Conservation (phyloP, 345 rosid species). For the Angophora floribunda region DNA sequence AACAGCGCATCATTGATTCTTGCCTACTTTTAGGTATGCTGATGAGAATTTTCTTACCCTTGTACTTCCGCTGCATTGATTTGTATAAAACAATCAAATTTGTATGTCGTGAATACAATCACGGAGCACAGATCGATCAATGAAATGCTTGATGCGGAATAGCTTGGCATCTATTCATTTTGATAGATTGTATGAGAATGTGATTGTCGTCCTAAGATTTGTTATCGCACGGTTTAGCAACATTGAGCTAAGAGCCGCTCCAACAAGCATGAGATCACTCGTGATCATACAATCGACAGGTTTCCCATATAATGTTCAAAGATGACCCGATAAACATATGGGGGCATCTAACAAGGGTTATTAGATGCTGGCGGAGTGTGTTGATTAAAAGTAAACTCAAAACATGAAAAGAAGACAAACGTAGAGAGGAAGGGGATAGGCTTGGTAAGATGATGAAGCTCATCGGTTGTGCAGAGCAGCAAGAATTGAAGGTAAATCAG, state of each 20-base stretch:
- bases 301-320: not conserved
- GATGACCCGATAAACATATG: not conserved
- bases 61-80: not conserved
- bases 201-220: not conserved
- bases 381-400: not conserved
- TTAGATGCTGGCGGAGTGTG: not conserved
- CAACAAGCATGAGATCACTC: not conserved
- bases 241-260: not conserved
- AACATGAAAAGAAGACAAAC: not conserved
- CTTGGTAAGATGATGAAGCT: not conserved
- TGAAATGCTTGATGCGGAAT: not conserved
- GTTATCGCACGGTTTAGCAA: not conserved
- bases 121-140: not conserved
- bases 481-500: not conserved
- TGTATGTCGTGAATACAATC: not conserved
- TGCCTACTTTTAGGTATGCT: not conserved
- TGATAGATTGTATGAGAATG: not conserved
- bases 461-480: not conserved
- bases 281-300: not conserved
- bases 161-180: not conserved
- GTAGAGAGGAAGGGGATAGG: not conserved
- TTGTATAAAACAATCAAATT: not conserved
- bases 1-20: not conserved
- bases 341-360: not conserved
- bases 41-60: not conserved